phyloP scores from a whole-genome alignment of 2,329 filamentous ascomycete species.

The Trichoderma aggressivum region DNA sequence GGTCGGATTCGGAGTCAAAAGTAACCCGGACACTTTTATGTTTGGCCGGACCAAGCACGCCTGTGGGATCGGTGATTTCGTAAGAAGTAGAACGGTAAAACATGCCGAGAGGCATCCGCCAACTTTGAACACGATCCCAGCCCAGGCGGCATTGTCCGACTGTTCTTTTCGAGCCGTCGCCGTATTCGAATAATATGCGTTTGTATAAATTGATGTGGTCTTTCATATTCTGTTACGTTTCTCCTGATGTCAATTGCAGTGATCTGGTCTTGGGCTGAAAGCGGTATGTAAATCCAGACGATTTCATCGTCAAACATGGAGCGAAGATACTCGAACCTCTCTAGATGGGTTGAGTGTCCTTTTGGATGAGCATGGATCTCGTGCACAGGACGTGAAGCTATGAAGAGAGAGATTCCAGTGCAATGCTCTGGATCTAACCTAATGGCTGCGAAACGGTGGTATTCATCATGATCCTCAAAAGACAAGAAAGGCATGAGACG shows the following conservation, averaged over 20 bases:
- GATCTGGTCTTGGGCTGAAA: background rate
- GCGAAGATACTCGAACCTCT: background rate
- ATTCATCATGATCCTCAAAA: background rate
- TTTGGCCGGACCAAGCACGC: background rate
- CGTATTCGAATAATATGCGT: background rate
- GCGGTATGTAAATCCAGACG: background rate
- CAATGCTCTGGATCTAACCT: background rate
- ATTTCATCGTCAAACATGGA: background rate
- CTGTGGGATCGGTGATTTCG: background rate
- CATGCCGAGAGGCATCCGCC: background rate
- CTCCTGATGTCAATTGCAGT: background rate
- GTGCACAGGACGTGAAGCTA: background rate
- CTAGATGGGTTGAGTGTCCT: background rate
- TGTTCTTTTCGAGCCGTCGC: background rate
- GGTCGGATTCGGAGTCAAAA: background rate
- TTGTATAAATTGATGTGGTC: background rate
- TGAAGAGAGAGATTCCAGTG: constrained; percentile 5
- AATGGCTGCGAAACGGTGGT: background rate
- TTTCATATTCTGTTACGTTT: background rate
- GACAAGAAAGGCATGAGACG: background rate
- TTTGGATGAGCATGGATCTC: background rate
- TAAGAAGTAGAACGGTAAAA: background rate
- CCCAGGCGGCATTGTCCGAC: constrained; percentile 4
- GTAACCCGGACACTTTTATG: background rate
- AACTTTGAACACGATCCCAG: background rate